phyloP scores from a whole-genome alignment of 345 rosid species.

The Dimocarpus longan region DNA sequence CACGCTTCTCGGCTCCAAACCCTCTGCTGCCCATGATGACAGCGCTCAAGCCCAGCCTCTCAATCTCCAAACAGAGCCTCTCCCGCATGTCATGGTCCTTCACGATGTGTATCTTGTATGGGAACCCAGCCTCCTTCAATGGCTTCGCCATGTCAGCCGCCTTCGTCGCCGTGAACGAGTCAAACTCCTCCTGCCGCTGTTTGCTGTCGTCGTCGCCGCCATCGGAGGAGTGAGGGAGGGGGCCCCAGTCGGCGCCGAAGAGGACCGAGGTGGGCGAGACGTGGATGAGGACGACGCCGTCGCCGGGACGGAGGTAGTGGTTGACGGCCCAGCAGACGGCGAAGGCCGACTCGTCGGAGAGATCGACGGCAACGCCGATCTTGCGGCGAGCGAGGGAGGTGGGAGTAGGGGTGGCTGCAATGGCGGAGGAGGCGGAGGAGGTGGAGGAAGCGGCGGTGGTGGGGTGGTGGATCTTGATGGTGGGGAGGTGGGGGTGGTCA shows the following conservation, averaged over 20 bases:
- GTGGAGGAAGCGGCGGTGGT: constrained; percentile 42
- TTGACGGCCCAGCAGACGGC: constrained; percentile 92
- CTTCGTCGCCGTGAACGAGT: constrained; percentile 67
- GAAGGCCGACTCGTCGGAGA: constrained; percentile 77
- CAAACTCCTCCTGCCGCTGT: constrained; percentile 55
- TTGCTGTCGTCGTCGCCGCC: constrained; percentile 1
- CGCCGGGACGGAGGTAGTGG: constrained; percentile 91
- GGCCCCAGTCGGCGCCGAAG: constrained; percentile 99
- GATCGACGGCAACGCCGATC: constrained; percentile 93
- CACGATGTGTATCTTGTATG: constrained; percentile 84
- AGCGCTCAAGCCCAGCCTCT: constrained; percentile 71
- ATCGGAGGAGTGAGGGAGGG: constrained; percentile 51
- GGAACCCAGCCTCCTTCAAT: constrained; percentile 78
- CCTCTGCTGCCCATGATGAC: constrained; percentile 94
- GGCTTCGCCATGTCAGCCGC: constrained; percentile 80
- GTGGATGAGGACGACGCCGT: constrained; percentile 90
- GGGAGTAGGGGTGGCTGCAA: constrained; percentile 63
- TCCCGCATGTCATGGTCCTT: constrained; percentile 98
- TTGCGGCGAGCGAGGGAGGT: constrained; percentile 86
- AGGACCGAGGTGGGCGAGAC: constrained; percentile 97
- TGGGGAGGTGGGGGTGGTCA: constrained; percentile 67
- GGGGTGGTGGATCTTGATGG: constrained; percentile 73
- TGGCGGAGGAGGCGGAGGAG: constrained; percentile 31
- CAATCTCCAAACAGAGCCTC: constrained; percentile 88
- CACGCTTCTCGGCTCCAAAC: constrained; percentile 76